phyloP scores from a whole-genome alignment of 805 yeast genomes.

The Lachancea nothofagi region DNA sequence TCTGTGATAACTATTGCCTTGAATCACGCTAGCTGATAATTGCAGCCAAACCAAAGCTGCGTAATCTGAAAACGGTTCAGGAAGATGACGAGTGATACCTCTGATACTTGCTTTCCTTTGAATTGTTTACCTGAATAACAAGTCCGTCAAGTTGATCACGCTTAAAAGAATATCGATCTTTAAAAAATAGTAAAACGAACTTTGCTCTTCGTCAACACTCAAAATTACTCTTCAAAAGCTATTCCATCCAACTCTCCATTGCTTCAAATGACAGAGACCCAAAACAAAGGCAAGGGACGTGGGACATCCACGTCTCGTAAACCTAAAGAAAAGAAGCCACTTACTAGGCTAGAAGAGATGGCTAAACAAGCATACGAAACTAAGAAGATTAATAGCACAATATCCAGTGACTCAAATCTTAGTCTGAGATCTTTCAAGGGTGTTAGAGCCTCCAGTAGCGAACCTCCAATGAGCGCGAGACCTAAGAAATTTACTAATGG shows the following conservation, averaged over 20 bases:
- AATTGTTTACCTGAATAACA: background rate
- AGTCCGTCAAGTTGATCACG: background rate
- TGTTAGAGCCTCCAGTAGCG: conserved; percentile 16
- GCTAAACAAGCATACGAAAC: conserved; percentile 24
- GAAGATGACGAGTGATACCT: too few relatives aligned
- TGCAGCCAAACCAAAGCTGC: too few relatives aligned
- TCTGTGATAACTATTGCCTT: too few relatives aligned
- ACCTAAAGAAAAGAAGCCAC: conserved; percentile 18
- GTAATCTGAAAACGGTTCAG: too few relatives aligned
- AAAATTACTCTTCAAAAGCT: too few relatives aligned
- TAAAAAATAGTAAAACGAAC: background rate
- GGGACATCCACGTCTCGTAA: background rate
- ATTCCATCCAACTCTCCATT: too few relatives aligned
- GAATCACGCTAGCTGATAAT: too few relatives aligned
- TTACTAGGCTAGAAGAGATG: conserved; percentile 26
- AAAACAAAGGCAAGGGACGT: conserved; percentile 2
- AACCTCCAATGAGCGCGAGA: background rate
- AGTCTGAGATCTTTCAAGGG: conserved; percentile 37
- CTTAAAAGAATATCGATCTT: background rate
- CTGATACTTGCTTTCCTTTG: too few relatives aligned
- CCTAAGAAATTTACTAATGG: background rate
- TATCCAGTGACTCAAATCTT: conserved; percentile 37
- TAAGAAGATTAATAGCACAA: conserved; percentile 34
- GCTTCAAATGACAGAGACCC: conserved; percentile 9
- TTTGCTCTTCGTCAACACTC: too few relatives aligned